A percentile compares a stretch with the other conserved stretches of the same genome.
Evolutionary conservation across 257 asterid genomes (phyloP).

Genomic region (Salvia splendens): DNA sequence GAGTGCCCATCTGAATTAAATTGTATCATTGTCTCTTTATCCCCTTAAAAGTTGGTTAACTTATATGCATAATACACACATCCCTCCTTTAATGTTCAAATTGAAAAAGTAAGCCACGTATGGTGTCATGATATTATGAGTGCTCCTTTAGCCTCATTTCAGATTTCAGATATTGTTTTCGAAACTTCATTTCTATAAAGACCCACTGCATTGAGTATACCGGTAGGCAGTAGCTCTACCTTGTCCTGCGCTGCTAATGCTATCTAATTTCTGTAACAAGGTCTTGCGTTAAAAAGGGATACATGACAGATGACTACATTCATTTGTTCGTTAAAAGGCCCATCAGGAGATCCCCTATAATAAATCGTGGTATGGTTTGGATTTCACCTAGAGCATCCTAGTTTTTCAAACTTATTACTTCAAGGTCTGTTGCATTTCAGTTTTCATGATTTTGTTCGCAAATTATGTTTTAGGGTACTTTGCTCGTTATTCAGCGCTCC

Average conservation of each 20-base stretch:
- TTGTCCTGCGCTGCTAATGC: conserved; percentile 24
- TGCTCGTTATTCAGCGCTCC: conserved; percentile 86
- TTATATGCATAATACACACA: background rate
- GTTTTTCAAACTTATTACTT: conserved; percentile 24
- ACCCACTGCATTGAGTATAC: conserved; percentile 1
- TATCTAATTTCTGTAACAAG: conserved; percentile 41
- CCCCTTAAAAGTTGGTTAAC: background rate
- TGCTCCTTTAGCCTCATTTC: conserved; percentile 12
- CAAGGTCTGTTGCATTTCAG: conserved; percentile 4
- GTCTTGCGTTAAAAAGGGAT: conserved; percentile 90
- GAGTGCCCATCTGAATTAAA: background rate
- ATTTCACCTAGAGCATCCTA: conserved; percentile 15
- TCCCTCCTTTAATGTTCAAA: background rate
- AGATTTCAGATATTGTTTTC: background rate
- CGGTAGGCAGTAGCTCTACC: background rate
- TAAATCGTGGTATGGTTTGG: conserved; percentile 72
- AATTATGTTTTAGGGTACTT: conserved; percentile 65
- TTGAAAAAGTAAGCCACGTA: conserved; percentile 11
- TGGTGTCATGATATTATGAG: conserved; percentile 12
- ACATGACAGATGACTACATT: conserved; percentile 82
- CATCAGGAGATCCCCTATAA: conserved; percentile 89
- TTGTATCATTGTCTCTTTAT: background rate
- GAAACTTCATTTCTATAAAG: conserved; percentile 3
- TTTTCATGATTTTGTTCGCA: conserved; percentile 27
- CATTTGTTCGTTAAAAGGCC: conserved; percentile 81